Conservation (phyloP, 2,329 filamentous ascomycete species). For the Verticillium albo-atrum region DNA sequence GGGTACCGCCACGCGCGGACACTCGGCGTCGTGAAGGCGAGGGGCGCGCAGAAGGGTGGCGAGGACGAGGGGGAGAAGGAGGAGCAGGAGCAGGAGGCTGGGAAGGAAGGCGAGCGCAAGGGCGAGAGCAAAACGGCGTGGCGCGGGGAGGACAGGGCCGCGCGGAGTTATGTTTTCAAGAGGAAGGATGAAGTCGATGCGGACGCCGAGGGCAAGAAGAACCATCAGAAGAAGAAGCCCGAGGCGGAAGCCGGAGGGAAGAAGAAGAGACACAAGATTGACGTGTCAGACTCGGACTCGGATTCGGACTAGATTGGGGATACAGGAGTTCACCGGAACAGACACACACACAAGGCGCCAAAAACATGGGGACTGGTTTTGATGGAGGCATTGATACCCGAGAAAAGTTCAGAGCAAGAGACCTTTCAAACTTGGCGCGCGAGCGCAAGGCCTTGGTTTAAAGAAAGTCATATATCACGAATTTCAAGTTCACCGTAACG, state of each 20-base stretch:
- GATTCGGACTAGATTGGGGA: constrained; percentile 13
- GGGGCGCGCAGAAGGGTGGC: constrained; percentile 46
- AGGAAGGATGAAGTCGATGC: constrained; percentile 46
- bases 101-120: background rate
- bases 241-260: constrained; percentile 22
- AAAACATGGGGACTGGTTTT: background rate
- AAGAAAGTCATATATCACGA: background rate
- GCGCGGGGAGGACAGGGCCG: constrained; percentile 36
- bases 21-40: constrained; percentile 46
- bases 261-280: constrained; percentile 18
- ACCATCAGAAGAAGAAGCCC: constrained; percentile 15
- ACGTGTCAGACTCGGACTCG: constrained; percentile 18
- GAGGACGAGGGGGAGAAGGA: constrained; percentile 26
- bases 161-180: constrained; percentile 60
- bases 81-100: background rate
- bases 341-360: background rate
- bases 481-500: background rate
- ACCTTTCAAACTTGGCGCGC: background rate
- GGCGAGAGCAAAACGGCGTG: constrained; percentile 19
- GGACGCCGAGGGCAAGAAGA: constrained; percentile 22
- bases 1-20: constrained; percentile 72
- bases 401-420: background rate
- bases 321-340: background rate
- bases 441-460: background rate
- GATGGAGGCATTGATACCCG: background rate